These are phyloP conservation scores for Alternaria incomplexa DNA, from an alignment of 2,329 filamentous ascomycete genomes.

Conservation along the genomic window DNA sequence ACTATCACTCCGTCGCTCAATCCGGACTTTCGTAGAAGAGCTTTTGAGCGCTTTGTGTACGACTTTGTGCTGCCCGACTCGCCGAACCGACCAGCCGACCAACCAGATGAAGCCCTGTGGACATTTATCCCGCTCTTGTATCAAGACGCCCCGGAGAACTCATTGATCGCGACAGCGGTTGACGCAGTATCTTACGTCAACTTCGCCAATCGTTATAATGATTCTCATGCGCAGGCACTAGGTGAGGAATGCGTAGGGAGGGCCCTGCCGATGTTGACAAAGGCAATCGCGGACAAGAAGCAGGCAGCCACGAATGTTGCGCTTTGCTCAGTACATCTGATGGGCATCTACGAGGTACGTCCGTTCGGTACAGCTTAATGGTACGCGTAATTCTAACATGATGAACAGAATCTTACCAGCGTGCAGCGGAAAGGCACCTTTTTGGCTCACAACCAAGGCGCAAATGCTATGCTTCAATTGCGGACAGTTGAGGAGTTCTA, in stretches of 20 bases:
- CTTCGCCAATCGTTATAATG: conserved; percentile 33
- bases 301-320: conserved; percentile 28
- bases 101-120: conserved; percentile 33
- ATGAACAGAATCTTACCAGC: conserved; percentile 29
- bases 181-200: conserved; percentile 39
- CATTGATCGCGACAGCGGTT: conserved; percentile 29
- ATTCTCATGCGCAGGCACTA: conserved; percentile 26
- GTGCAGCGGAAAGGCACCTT: conserved; percentile 26
- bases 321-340: conserved; percentile 35
- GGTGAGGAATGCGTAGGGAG: conserved; percentile 32
- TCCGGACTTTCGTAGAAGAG: conserved; percentile 28
- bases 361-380: background rate
- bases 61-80: conserved; percentile 36
- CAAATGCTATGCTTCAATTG: conserved; percentile 35
- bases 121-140: conserved; percentile 38
- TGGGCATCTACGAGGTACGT: conserved; percentile 39
- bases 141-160: conserved; percentile 23
- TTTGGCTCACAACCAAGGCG: conserved; percentile 36
- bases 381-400: background rate
- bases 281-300: conserved; percentile 29
- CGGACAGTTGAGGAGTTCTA: conserved; percentile 33
- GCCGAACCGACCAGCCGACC: conserved; percentile 18
- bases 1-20: conserved; percentile 15
- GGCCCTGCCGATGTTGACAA: conserved; percentile 30
- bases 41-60: conserved; percentile 42